phyloP scores from a whole-genome alignment of 768 basidiomycete genomes.

The Leccinum truebloodii region DNA sequence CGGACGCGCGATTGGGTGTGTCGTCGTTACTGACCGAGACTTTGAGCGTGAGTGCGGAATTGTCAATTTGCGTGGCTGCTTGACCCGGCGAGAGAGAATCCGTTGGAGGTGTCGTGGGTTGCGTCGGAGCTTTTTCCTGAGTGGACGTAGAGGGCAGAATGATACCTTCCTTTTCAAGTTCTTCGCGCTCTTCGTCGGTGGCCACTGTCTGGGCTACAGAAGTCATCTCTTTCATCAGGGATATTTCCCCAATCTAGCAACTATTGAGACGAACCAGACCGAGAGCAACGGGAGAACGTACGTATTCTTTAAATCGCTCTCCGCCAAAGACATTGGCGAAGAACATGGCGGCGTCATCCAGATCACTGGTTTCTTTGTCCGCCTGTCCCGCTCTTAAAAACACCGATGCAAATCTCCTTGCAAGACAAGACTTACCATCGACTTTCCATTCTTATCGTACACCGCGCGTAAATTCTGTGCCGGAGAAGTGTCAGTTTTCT shows the following conservation, averaged over 20 bases:
- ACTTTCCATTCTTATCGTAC: constrained; percentile 95
- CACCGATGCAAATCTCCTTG: constrained; percentile 5
- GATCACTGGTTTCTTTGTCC: constrained; percentile 78
- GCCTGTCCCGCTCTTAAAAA: constrained; percentile 39
- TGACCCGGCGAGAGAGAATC: constrained; percentile 12
- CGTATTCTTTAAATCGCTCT: constrained; percentile 86
- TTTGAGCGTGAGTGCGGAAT: constrained; percentile 19
- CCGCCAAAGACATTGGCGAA: constrained; percentile 97
- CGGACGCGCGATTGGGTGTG: constrained; percentile 15
- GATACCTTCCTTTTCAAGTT: constrained; percentile 73
- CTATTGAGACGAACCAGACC: neutral
- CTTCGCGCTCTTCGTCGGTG: constrained; percentile 90
- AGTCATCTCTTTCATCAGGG: constrained; percentile 92
- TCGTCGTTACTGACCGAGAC: constrained; percentile 22
- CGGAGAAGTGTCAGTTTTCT: constrained; percentile 10
- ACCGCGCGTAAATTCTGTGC: constrained; percentile 78
- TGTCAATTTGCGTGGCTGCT: constrained; percentile 11
- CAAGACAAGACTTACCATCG: constrained; percentile 56
- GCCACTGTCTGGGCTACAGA: constrained; percentile 83
- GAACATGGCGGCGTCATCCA: constrained; percentile 93
- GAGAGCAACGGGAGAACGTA: constrained; percentile 42
- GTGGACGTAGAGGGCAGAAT: constrained; percentile 22
- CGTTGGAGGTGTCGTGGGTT: constrained; percentile 19
- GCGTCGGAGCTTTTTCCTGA: constrained; percentile 17
- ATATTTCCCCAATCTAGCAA: constrained; percentile 91